These are phyloP conservation scores for Saccharomycopsis fodiens DNA, from an alignment of 805 yeast species.

Conservation along the genomic window DNA sequence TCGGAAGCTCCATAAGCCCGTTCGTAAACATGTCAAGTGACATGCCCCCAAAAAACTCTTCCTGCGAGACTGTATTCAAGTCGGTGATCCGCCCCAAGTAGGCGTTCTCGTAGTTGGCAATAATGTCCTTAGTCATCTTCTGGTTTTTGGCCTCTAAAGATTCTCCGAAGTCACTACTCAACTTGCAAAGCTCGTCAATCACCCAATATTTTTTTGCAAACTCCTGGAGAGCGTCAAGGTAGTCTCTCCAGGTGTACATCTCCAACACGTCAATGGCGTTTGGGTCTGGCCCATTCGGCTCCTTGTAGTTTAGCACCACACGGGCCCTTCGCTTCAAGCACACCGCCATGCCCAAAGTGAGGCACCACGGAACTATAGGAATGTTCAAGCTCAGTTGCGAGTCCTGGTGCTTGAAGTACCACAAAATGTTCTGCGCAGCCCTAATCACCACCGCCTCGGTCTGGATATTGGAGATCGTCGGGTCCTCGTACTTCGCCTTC, in stretches of 20 bases:
- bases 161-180: background rate
- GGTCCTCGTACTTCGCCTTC: background rate
- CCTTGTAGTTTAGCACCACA: background rate
- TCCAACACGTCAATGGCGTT: background rate
- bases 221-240: background rate
- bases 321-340: slow-evolving; percentile 1
- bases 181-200: background rate
- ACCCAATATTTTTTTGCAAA: slow-evolving; percentile 1
- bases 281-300: background rate
- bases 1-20: background rate
- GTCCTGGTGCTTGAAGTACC: background rate
- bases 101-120: background rate
- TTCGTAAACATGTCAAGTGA: background rate
- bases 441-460: background rate
- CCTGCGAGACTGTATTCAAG: background rate
- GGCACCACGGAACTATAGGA: background rate
- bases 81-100: background rate
- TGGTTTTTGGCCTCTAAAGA: background rate
- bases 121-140: background rate
- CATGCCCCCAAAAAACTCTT: background rate
- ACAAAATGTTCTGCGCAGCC: background rate
- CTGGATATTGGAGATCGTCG: background rate
- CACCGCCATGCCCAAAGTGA: background rate
- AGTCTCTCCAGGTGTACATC: background rate
- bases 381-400: background rate